Base-by-base conservation (phyloP, 441 rosid genomes). In the Populus hybrid region DNA sequence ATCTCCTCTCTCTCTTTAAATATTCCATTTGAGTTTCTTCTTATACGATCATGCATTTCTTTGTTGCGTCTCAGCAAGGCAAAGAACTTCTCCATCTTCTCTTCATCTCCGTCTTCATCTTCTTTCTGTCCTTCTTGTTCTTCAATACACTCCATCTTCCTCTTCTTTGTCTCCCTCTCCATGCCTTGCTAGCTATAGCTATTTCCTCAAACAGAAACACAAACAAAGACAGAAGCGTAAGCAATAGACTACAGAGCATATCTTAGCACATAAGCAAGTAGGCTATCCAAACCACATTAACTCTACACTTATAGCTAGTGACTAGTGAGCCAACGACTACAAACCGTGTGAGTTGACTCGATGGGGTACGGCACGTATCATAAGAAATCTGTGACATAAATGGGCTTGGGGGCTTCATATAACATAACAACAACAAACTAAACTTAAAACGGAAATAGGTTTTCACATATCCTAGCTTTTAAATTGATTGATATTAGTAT, bases 41-140 rank as follows among this genome's bases (percentile, higher is more conserved):
- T 82, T 12, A 86, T 23, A 8, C 77, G 81, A 75, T 84, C 85
- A 9, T 85, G 84, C 79, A 81, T 69, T 30, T 88, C 92, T 83
- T 74, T 88, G 2, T 89, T 84, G 68, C 86, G 86, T 78, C 86
- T 86, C 61, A 89, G 80, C 81, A 91, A 77, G n/a, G 90, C 88
- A 70, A 84, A 89, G 85, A 93, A 84, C 85, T 85, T 85, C 85
- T 89, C 88, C 79, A 93, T 84, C 85, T 85, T 81, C 83, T 86
- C 87, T 28, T 87, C 90, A 38, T 74, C 80, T 71, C 67, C 77
- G 64, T 32, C 72, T 75, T 81, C 77, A 64, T 32, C 72, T 75
- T 81, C 42, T 26, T 28, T 12, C 59, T 3, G 9, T 71, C 11
- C 32, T 16, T 46, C 53, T 35, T 75, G 59, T 75, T 75, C 82